Base-by-base conservation (phyloP, 2,329 filamentous ascomycete species). In the Rugonectria rugulosa region DNA sequence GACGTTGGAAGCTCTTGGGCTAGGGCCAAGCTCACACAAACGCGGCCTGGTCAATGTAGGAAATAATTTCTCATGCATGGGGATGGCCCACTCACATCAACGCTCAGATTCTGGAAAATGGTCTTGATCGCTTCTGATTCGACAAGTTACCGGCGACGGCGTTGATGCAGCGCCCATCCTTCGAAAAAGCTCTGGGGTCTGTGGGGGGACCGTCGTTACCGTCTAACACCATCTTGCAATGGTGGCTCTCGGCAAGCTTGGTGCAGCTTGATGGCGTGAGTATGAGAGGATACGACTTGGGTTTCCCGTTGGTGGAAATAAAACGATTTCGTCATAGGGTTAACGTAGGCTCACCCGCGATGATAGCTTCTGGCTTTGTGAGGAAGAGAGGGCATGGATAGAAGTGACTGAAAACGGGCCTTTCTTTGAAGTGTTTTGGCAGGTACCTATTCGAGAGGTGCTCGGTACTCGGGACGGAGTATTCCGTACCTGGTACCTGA, bases 61-160 rank as follows among this genome's bases (percentile, higher is more conserved):
- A 64, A 68, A 63, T 66, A 60, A 68, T 71, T 60, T 66, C 66
- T 70, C 68, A 62, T 62, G 59, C 64, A 60, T 53, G 45, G 54
- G 52, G 51, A 48, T 40, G 60, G 57, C 64, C 66, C 63, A 68
- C 63, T 54, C 60, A 55, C 57, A 61, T 55, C 54, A 50, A 58
- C 56, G 53, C 34, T 61, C 67, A 67, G 60, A 67, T 53, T 55
- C 59, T 69, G 68, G 68, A 60, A 69, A 63, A 68, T 46, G 56
- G 61, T 63, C 68, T 60, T 51, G 69, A 69, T 71, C 67, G 68
- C 51, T 59, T 20, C 47, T 45, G 57, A 43, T 23, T 56, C 48
- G 57, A 55, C 53, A 58, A 48, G 31, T 50, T 43, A 56, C 45
- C 56, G 57, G 57, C 49, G 66, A 63, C 65, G 68, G 67, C 65